These are phyloP conservation scores for Liriodendron chinense DNA, from an alignment of 164 flowering plant genomes.

Conservation along the genomic window DNA sequence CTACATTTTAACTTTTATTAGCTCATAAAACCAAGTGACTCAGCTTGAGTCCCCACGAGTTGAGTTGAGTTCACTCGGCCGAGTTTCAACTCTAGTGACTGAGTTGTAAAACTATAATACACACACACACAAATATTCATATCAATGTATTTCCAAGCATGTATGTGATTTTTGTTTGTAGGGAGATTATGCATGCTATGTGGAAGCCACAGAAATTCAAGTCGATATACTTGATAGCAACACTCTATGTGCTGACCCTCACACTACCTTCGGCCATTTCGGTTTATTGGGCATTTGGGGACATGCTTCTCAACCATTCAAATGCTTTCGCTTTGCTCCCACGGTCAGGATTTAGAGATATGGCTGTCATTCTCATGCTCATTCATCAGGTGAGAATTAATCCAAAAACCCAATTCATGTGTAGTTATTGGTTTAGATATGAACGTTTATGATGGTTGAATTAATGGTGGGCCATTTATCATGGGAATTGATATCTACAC, in stretches of 20 bases:
- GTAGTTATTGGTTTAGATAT: too few relatives aligned
- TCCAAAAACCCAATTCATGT: not conserved
- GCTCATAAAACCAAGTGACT: too few relatives aligned
- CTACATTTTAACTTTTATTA: too few relatives aligned
- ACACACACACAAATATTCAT: too few relatives aligned
- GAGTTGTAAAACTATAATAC: too few relatives aligned
- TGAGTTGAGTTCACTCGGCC: too few relatives aligned
- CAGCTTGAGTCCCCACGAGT: too few relatives aligned
- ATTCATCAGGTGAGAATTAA: constrained; percentile 55
- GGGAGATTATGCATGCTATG: constrained; percentile 91
- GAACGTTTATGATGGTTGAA: too few relatives aligned
- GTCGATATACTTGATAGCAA: constrained; percentile 60
- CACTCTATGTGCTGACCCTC: constrained; percentile 75
- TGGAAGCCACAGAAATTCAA: constrained; percentile 90
- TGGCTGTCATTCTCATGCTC: constrained; percentile 77
- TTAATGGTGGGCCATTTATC: not conserved
- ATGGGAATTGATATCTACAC: not conserved
- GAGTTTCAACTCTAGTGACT: too few relatives aligned
- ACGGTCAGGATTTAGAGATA: constrained; percentile 48
- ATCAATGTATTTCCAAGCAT: not conserved
- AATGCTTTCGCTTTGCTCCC: constrained; percentile 80
- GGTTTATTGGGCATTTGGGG: constrained; percentile 87
- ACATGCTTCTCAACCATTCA: constrained; percentile 65
- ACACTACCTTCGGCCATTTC: constrained; percentile 74
- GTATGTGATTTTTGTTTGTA: constrained; percentile 14